A percentile compares a stretch with the other conserved stretches of the same genome.
These are phyloP conservation scores for Meripilus lineatus DNA, from an alignment of 1,284 basidiomycete genomes.

Conservation along the genomic window DNA sequence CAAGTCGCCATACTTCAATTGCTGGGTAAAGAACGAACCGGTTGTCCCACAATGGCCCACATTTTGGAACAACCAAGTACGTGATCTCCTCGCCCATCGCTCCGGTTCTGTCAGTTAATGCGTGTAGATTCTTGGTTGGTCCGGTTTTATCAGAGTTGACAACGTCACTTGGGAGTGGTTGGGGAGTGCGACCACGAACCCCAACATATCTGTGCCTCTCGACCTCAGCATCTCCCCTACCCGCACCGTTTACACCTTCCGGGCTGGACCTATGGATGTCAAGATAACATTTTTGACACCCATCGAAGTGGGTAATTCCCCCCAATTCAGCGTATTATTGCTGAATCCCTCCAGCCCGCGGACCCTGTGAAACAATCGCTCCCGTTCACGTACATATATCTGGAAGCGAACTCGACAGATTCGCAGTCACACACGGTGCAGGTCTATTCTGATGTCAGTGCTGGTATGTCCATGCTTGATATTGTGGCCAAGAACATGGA, in stretches of 20 bases:
- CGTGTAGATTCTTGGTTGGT: constrained; percentile 29
- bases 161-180: constrained; percentile 29
- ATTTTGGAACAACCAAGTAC: constrained; percentile 12
- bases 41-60: constrained; percentile 8
- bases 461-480: too few species aligned
- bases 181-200: constrained; percentile 18
- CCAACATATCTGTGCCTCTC: constrained; percentile 7
- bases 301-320: constrained; percentile 10
- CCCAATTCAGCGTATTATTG: not conserved
- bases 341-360: constrained; percentile 17
- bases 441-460: constrained; percentile 32
- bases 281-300: constrained; percentile 12
- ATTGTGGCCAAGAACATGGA: too few species aligned
- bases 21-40: constrained; percentile 23
- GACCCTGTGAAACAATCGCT: constrained; percentile 30
- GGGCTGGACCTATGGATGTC: constrained; percentile 12
- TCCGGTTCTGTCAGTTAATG: not conserved
- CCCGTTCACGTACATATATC: constrained; percentile 28
- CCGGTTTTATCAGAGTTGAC: constrained; percentile 36
- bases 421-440: constrained; percentile 26
- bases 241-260: constrained; percentile 10
- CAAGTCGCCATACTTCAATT: constrained; percentile 33
- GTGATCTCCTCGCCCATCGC: not conserved
- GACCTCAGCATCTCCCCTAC: constrained; percentile 12
- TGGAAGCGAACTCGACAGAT: constrained; percentile 27